Conservation (phyloP, 2,329 filamentous ascomycete genomes). For the Calcarisporium arbuscula region DNA sequence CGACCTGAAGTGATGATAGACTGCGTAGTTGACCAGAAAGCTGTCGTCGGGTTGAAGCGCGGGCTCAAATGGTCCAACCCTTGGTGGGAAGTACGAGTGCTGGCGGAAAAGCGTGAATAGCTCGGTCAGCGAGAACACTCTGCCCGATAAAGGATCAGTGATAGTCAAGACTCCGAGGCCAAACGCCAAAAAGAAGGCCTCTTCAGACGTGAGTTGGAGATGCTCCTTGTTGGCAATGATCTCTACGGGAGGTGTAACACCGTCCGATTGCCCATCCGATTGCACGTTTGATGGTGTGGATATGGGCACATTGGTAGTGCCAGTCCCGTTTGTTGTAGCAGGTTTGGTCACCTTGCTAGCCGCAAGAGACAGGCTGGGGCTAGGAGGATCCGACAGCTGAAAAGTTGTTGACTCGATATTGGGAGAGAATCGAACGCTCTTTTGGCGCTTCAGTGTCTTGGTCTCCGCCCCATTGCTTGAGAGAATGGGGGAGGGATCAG, state of each 20-base stretch:
- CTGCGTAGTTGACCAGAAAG: conserved; percentile 80
- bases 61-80: conserved; percentile 24
- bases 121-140: conserved; percentile 44
- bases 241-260: neutral
- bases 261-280: conserved; percentile 2
- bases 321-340: conserved; percentile 12
- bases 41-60: conserved; percentile 66
- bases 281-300: conserved; percentile 3
- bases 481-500: conserved; percentile 8
- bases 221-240: conserved; percentile 61
- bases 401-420: conserved; percentile 60
- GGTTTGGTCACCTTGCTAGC: conserved; percentile 14
- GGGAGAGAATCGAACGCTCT: conserved; percentile 66
- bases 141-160: conserved; percentile 38
- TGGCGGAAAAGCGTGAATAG: conserved; percentile 62
- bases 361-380: conserved; percentile 27
- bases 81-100: conserved; percentile 63
- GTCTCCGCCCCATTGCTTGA: conserved; percentile 15
- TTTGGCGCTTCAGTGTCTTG: conserved; percentile 37
- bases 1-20: conserved; percentile 94
- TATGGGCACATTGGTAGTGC: conserved; percentile 7
- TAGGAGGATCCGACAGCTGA: conserved; percentile 44
- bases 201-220: conserved; percentile 84
- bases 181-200: conserved; percentile 86
- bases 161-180: conserved; percentile 69